Conservation (phyloP, 108 stramenopile genomes). For the Conticribra guillardii region DNA sequence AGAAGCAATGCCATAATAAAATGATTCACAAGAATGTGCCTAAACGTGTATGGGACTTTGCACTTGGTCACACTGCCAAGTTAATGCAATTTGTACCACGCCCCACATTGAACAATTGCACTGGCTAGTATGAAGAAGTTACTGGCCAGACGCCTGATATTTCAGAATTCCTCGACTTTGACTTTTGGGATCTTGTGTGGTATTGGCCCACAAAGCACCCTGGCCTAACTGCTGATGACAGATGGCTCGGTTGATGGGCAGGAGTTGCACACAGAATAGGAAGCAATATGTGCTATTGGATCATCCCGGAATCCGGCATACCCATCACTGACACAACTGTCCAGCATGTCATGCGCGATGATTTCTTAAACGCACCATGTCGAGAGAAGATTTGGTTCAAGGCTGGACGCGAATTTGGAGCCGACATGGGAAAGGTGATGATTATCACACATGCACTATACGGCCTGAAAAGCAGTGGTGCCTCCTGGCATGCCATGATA, state of each 20-base stretch:
- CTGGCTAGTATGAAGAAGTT: conserved; percentile 22
- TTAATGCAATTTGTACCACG: conserved; percentile 15
- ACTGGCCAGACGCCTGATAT: conserved; percentile 55
- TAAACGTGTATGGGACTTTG: conserved; percentile 33
- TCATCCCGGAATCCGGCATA: conserved; percentile 24
- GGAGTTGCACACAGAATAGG: conserved; percentile 48
- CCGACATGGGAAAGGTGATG: conserved; percentile 26
- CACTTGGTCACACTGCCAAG: conserved; percentile 10
- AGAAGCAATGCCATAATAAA: conserved; percentile 1
- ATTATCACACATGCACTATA: conserved; percentile 50
- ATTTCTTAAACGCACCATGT: conserved; percentile 28
- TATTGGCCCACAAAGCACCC: conserved; percentile 13
- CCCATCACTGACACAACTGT: conserved; percentile 37
- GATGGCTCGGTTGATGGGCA: conserved; percentile 41
- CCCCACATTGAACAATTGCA: background rate
- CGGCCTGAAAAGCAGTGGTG: conserved; percentile 41
- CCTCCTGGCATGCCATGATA: conserved; percentile 27
- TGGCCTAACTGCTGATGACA: background rate
- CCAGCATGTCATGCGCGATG: conserved; percentile 33
- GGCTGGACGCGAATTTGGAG: conserved; percentile 43
- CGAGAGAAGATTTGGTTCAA: conserved; percentile 37
- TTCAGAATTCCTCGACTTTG: conserved; percentile 46
- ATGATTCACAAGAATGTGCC: conserved; percentile 18
- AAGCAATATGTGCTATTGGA: conserved; percentile 42
- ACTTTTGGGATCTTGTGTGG: conserved; percentile 52